Conservation (phyloP, 2,329 filamentous ascomycete species). For the Trichoderma sp. region DNA sequence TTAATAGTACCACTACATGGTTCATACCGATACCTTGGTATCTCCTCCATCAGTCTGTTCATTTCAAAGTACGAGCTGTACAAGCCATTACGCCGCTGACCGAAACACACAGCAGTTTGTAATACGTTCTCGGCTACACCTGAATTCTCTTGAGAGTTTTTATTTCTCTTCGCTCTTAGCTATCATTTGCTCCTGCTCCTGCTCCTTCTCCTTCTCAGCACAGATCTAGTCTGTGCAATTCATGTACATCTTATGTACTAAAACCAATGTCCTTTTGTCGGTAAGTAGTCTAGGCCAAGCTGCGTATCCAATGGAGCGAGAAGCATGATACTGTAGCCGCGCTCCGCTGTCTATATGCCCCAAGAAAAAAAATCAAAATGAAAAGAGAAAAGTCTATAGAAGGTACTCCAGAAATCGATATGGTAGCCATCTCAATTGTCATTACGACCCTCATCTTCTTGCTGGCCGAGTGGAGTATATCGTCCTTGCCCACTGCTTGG, state of each 20-base stretch:
- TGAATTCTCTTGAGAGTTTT: not conserved
- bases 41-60: not conserved
- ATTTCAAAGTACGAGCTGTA: not conserved
- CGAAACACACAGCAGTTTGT: not conserved
- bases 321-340: not conserved
- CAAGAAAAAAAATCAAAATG: not conserved
- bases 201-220: not conserved
- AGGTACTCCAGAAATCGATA: constrained; percentile 23
- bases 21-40: not conserved
- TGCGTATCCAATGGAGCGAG: not conserved
- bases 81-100: not conserved
- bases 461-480: constrained; percentile 43
- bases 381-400: constrained; percentile 30
- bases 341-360: constrained; percentile 39
- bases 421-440: constrained; percentile 26
- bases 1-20: not conserved
- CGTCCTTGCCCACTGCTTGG: constrained; percentile 41
- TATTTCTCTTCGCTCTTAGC: not conserved
- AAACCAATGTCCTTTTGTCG: not conserved
- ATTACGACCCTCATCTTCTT: constrained; percentile 36
- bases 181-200: not conserved
- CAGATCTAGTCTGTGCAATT: not conserved
- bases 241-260: constrained; percentile 5
- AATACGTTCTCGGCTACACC: not conserved
- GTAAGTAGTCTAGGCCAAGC: constrained; percentile 7